Conservation (phyloP, 352 stramenopile genomes). For the Saprolegnia parasitica region DNA sequence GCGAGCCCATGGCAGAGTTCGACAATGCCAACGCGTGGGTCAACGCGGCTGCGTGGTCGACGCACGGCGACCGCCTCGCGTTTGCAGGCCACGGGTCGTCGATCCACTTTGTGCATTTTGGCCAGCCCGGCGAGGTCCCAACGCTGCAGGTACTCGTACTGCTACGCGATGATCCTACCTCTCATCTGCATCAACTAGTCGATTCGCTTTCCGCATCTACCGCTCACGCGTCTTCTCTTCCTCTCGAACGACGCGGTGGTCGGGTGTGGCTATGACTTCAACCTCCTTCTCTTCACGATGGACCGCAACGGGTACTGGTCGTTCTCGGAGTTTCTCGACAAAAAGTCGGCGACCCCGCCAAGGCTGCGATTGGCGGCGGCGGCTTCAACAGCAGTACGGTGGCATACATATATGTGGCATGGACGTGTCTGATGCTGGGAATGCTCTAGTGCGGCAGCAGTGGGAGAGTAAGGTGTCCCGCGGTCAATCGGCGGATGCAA, state of each 20-base stretch:
- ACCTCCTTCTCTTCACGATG: slow-evolving; percentile 84
- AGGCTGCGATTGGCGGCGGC: not conserved
- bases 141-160: slow-evolving; percentile 74
- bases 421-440: too few species aligned
- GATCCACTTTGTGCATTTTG: slow-evolving; percentile 87
- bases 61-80: slow-evolving; percentile 78
- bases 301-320: slow-evolving; percentile 70
- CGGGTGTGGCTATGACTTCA: slow-evolving; percentile 89
- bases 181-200: too few species aligned
- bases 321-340: slow-evolving; percentile 17
- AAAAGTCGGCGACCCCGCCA: slow-evolving; percentile 6
- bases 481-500: slow-evolving; percentile 77
- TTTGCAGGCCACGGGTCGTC: slow-evolving; percentile 90
- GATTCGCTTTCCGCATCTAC: slow-evolving; percentile 82
- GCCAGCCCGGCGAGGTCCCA: slow-evolving; percentile 54
- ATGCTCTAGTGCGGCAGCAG: slow-evolving; percentile 39
- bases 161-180: too few species aligned
- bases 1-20: slow-evolving; percentile 76
- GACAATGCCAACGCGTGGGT: slow-evolving; percentile 89
- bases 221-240: slow-evolving; percentile 83
- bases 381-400: slow-evolving; percentile 26
- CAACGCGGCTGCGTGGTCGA: slow-evolving; percentile 88
- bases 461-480: slow-evolving; percentile 83
- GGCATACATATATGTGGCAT: not conserved
- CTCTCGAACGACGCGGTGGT: slow-evolving; percentile 84